Base-by-base conservation (phyloP, 2,329 filamentous ascomycete genomes). In the Aspergillus aculeatus region DNA sequence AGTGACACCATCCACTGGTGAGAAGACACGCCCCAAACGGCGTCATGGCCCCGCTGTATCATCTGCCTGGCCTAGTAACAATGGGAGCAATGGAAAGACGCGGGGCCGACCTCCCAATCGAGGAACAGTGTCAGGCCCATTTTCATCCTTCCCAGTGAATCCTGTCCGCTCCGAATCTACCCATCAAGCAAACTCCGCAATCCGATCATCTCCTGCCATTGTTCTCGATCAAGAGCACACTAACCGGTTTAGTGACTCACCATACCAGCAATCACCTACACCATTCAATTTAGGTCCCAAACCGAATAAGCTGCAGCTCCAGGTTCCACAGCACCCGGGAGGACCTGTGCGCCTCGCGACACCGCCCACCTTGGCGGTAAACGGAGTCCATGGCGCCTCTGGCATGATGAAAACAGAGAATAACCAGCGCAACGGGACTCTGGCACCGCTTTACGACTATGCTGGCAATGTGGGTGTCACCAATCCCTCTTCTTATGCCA, bases 21-120 rank as follows among this genome's bases (percentile, higher is more conserved):
- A 77, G 10, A 55, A 87, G 82, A 63, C 75, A 16, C 72, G 73
- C 12, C 62, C 70, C 16, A 72, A 71, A 57, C 82, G 88, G 57
- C 85, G 91, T 4, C 90, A 96, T 72, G 92, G 92, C 0, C 90
- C 92, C 0, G 92, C 91, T 6, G 91, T 96, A 0, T 96, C 92
- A 0, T 96, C 92, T 10, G 93, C 93, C 0, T 97, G 93, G 93
- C 86, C 89, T 57, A 86, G 86, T 63, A 85, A 83, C 60, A 84
- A 84, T 16, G 80, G 82, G 44, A 81, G 84, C 1, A 85, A 82
- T 4, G 88, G 89, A 2, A 96, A 93, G 73, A 82, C 89, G 14
- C 82, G 92, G 64, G 92, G 93, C 6, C 82, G 93, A 60, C 93
- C 93, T 47, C 91, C 91, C 0, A 89, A 87, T 58, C 90, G 89